Evolutionary conservation across 805 yeast genomes (phyloP).

Genomic region (Cyberlindnera veronae): DNA sequence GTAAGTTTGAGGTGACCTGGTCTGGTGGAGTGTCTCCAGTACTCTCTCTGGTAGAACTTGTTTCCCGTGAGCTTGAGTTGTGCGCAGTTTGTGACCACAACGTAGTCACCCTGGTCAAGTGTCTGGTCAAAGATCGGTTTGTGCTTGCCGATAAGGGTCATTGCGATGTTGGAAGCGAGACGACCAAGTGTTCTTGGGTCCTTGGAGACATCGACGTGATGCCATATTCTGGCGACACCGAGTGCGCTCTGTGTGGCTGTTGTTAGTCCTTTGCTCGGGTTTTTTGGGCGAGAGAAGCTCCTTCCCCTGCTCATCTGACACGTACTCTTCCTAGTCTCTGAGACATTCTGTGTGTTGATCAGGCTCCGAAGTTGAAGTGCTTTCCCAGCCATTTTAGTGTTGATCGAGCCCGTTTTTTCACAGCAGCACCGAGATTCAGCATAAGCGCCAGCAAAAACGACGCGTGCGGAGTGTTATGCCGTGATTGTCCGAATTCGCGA

Average conservation of each 20-base stretch:
- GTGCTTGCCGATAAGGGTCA: slow-evolving; percentile 92
- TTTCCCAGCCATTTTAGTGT: too few relatives aligned
- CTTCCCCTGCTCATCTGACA: too few relatives aligned
- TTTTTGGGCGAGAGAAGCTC: neutral
- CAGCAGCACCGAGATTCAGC: too few relatives aligned
- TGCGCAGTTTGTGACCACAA: slow-evolving; percentile 91
- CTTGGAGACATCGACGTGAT: slow-evolving; percentile 84
- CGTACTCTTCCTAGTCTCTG: slow-evolving; percentile 29
- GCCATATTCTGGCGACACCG: slow-evolving; percentile 89
- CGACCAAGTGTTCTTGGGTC: slow-evolving; percentile 90
- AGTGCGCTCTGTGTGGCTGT: slow-evolving; percentile 43
- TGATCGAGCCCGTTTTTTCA: neutral
- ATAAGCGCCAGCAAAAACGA: too few relatives aligned
- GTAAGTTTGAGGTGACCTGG: slow-evolving; percentile 87
- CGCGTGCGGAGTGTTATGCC: neutral
- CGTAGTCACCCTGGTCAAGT: slow-evolving; percentile 92
- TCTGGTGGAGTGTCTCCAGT: slow-evolving; percentile 84
- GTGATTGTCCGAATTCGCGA: neutral
- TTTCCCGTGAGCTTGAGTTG: slow-evolving; percentile 80
- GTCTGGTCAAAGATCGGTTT: slow-evolving; percentile 82
- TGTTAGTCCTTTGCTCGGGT: neutral
- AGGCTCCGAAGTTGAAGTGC: too few relatives aligned
- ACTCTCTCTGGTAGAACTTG: slow-evolving; percentile 73
- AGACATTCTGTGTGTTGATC: slow-evolving; percentile 18
- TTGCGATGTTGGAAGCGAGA: slow-evolving; percentile 84